Evolutionary conservation across 2,329 filamentous ascomycete species (phyloP), one percentile per base, ranked within the genome.

Genomic region (Apiospora arundinis): DNA sequence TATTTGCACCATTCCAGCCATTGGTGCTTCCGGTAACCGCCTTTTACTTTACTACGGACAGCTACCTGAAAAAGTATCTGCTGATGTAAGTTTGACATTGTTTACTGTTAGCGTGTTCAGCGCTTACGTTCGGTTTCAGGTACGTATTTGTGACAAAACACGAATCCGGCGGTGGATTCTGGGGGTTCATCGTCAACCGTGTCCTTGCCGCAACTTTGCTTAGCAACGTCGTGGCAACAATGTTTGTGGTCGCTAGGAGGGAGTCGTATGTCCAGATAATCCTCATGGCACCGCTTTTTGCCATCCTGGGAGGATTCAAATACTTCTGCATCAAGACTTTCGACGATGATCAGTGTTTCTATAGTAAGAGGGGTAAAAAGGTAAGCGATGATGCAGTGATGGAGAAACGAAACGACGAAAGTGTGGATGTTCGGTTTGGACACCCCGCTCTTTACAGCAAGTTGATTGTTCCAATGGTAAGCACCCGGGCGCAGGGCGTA

Each of bases 111-210:
- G n/a, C 90, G 21, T 48, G 21, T 97, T 67, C 95, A 98, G 81
- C 84, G 98, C 16, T 91, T 93, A 5, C 95, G 40, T 44, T 45
- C 14, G 14, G 7, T 45, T 63, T 28, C 23, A 91, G 86, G 92
- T 97, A 99, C 82, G 92, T 98, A 74, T 98, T 98, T 79, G 89
- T 97, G 74, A 99, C 96, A 67, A 99, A 98, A 85, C 97, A 92
- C 40, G 96, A 99, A 80, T 98, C 95, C 0, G 95, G 95, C 9
- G 96, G 96, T 68, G 90, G 93, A 80, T 97, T 94, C 80, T 99
- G 96, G 96, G 91, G 94, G n/a, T 89, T 95, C 0, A 81, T 98
- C 9, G 97, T 94, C 86, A 99, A 99, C 81, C 92, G 96, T n/a
- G 87, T 98, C 80, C 84, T 98, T 28, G 95, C 98, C 76, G 93